Evolutionary conservation across 2,329 filamentous ascomycete genomes (phyloP), one percentile per base, ranked within the genome.

Genomic region (Teratosphaeria nubilosa): DNA sequence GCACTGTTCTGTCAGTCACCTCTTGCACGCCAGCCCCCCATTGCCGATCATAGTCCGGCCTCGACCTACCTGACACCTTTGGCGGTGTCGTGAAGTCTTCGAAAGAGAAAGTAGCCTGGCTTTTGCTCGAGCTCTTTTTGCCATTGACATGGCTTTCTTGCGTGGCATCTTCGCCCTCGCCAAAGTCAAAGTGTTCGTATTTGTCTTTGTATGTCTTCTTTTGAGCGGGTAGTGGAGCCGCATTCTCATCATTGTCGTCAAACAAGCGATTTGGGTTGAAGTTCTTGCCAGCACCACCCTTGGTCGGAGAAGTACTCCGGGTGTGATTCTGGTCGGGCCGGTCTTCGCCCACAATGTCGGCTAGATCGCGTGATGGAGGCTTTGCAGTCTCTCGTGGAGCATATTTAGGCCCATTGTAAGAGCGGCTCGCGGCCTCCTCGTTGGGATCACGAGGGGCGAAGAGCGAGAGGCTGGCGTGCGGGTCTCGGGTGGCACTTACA

Each of bases 141-240:
- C 56, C 79, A 72, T 22, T 78, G 71, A 24, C 74, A 69, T 68
- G 66, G 34, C 53, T 51, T n/a, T 59, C 58, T 30, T 48, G 57
- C 20, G 75, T 65, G 48, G 72, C 71, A 55, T 75, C 73, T 51
- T 75, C 80, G 55, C 84, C 85, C 64, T 90, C 85, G 59, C 81
- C 84, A 69, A 95, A 88, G 60, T 91, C 86, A 70, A 95, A 95
- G 74, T 97, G 92, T 59, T 87, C 79, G 76, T 85, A 96, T 73
- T 90, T 95, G 69, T 84, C 84, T 2, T 88, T 82, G 71, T 94
- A 83, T 6, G 88, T 86, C 68, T 86, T 83, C 65, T 71, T 75
- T 64, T 78, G 72, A 34, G 27, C 51, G 20, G 51, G 51, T 31
- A 34, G 16, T 30, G 51, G 51, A 16, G 31, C 51, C 7, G 70